Conservation (phyloP, 148 eudicot genomes). For the Cornus kousa region DNA sequence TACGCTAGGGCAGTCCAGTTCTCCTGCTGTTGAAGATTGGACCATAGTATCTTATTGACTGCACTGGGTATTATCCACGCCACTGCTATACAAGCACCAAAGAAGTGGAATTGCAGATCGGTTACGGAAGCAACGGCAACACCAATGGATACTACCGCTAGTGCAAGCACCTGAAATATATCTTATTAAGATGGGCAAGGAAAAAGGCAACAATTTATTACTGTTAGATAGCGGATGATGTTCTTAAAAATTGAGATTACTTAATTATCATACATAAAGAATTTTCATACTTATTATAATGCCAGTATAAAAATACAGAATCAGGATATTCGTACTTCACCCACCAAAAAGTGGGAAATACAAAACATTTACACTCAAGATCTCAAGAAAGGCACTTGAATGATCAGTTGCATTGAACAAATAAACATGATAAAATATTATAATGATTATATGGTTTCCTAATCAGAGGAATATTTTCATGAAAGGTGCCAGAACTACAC, state of each 20-base stretch:
- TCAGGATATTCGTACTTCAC: not conserved
- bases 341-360: not conserved
- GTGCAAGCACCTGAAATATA: conserved; percentile 66
- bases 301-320: not conserved
- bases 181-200: conserved; percentile 7
- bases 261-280: not conserved
- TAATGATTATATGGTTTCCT: not conserved
- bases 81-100: conserved; percentile 92
- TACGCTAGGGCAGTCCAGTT: conserved; percentile 97
- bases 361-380: no score
- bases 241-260: not conserved
- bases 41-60: conserved; percentile 88
- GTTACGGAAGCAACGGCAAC: conserved; percentile 95
- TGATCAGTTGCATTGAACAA: not conserved
- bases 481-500: not conserved
- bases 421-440: not conserved
- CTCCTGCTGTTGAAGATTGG: conserved; percentile 88
- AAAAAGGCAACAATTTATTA: not conserved
- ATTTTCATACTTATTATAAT: not conserved
- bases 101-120: conserved; percentile 85
- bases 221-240: not conserved
- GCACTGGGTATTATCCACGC: conserved; percentile 98
- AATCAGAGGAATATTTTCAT: not conserved
- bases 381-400: not conserved
- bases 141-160: conserved; percentile 69